Evolutionary conservation across 1,284 basidiomycete genomes (phyloP).

Genomic region (Tylopilus sp.): DNA sequence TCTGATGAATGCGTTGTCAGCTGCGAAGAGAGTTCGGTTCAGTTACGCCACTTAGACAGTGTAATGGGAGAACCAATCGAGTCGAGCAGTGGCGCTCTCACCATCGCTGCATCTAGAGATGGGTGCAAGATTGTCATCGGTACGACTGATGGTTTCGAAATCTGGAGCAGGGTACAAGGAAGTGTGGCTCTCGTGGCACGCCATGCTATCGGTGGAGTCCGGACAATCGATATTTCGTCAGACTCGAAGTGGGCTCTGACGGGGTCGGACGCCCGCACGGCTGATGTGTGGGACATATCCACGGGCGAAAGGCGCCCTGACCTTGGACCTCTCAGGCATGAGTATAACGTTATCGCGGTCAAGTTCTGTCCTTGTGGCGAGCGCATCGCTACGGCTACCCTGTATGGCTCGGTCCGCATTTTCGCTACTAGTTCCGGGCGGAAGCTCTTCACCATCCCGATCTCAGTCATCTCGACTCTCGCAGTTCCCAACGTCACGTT

Average conservation of each 20-base stretch:
- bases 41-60: constrained; percentile 8
- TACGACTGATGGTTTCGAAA: constrained; percentile 7
- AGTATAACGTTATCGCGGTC: constrained; percentile 19
- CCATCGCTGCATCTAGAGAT: constrained; percentile 13
- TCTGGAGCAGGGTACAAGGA: constrained; percentile 8
- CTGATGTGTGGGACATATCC: constrained; percentile 12
- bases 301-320: neutral
- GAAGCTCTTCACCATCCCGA: constrained; percentile 19
- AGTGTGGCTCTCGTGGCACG: neutral
- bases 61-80: constrained; percentile 15
- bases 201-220: constrained; percentile 9
- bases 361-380: constrained; percentile 19
- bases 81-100: constrained; percentile 2
- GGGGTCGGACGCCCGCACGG: constrained; percentile 4
- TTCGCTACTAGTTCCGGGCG: constrained; percentile 9
- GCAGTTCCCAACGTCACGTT: constrained; percentile 7
- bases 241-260: constrained; percentile 9
- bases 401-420: constrained; percentile 8
- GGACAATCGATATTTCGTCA: constrained; percentile 10
- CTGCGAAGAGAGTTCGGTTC: constrained; percentile 9
- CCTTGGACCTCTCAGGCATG: constrained; percentile 5
- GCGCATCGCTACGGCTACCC: constrained; percentile 7
- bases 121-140: constrained; percentile 13
- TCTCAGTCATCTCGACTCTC: constrained; percentile 9
- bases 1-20: constrained; percentile 9